phyloP scores from a whole-genome alignment of 139 green algal genomes.

The Ostreobium quekettii region DNA sequence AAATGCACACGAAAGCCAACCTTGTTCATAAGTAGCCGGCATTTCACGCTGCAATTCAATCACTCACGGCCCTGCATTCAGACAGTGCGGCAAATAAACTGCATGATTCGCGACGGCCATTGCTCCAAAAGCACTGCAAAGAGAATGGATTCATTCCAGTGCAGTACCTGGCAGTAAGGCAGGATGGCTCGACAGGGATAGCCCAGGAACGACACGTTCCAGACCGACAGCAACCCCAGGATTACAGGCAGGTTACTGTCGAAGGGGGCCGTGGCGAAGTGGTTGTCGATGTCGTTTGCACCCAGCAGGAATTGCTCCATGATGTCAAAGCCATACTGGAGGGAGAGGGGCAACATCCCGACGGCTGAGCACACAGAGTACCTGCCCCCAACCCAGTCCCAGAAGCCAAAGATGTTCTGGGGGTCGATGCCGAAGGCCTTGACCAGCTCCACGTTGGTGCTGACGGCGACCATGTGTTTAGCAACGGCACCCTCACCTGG shows the following conservation, averaged over 20 bases:
- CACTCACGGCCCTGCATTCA: too few species aligned
- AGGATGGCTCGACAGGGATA: conserved; percentile 88
- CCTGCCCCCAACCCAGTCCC: conserved; percentile 95
- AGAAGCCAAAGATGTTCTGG: conserved; percentile 97
- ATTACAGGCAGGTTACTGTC: conserved; percentile 91
- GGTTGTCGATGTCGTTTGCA: conserved; percentile 79
- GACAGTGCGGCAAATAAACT: too few species aligned
- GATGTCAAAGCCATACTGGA: conserved; percentile 95
- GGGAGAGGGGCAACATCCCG: conserved; percentile 84
- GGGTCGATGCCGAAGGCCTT: conserved; percentile 98
- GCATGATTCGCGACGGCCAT: too few species aligned
- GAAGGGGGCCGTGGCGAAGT: conserved; percentile 83
- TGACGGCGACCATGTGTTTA: conserved; percentile 99
- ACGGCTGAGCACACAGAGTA: conserved; percentile 96
- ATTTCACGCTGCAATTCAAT: too few species aligned
- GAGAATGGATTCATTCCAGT: too few species aligned
- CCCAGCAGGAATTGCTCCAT: conserved; percentile 80
- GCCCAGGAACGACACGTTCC: conserved; percentile 95
- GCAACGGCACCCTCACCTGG: conserved; percentile 66
- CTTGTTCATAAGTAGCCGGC: too few species aligned
- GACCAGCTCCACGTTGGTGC: conserved; percentile 97
- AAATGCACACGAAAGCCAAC: too few species aligned
- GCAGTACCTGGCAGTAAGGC: conserved; percentile 89
- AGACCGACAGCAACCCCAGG: conserved; percentile 84
- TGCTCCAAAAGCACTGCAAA: too few species aligned